Conservation (phyloP, 257 asterid genomes). For the Handroanthus guayacan region DNA sequence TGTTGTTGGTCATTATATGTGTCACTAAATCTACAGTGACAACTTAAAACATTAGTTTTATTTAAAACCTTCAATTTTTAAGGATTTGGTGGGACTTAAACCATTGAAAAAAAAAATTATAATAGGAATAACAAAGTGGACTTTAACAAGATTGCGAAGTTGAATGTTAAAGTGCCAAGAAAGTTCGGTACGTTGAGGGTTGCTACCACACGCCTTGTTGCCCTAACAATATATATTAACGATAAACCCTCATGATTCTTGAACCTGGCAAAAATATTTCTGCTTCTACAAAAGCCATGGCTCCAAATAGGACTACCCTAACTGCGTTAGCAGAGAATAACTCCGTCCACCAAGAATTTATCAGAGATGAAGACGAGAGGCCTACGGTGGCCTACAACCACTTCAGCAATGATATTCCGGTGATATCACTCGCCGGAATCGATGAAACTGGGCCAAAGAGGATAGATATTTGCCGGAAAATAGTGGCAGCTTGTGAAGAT, state of each 20-base stretch:
- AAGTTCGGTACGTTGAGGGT: slow-evolving; percentile 26
- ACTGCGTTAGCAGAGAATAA: slow-evolving; percentile 50
- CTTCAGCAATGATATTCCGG: slow-evolving; percentile 83
- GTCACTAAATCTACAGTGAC: too few species aligned
- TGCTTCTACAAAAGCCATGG: slow-evolving; percentile 10
- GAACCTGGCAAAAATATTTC: not conserved
- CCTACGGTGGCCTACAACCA: slow-evolving; percentile 77
- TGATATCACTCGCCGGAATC: slow-evolving; percentile 76
- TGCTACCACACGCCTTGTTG: not conserved
- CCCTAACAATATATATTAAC: not conserved
- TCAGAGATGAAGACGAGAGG: slow-evolving; percentile 88
- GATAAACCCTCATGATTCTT: not conserved
- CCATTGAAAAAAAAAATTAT: too few species aligned
- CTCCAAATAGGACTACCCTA: slow-evolving; percentile 42
- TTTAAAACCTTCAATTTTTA: too few species aligned
- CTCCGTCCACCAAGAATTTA: slow-evolving; percentile 51
- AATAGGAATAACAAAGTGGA: too few species aligned
- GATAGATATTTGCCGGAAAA: slow-evolving; percentile 57
- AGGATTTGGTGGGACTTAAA: too few species aligned
- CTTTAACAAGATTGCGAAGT: not conserved
- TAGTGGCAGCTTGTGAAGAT: slow-evolving; percentile 80
- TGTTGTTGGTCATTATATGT: too few species aligned
- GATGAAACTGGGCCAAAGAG: slow-evolving; percentile 42
- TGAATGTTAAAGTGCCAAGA: slow-evolving; percentile 32
- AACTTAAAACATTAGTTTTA: too few species aligned